Evolutionary conservation across 1,139 yeast genomes (phyloP).

Genomic region (Yamadazyma buinensis): DNA sequence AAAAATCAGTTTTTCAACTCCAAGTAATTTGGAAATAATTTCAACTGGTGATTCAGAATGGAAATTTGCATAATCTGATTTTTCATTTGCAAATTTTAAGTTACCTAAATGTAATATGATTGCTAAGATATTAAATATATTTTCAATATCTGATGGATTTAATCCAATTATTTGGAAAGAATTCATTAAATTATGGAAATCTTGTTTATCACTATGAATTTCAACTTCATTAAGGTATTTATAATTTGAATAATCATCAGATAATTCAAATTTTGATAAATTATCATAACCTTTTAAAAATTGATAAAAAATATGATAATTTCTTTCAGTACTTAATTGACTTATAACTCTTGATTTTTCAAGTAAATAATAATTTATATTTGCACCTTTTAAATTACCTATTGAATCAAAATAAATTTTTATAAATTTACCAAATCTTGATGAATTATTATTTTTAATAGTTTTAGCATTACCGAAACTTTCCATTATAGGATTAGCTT

Average conservation of each 20-base stretch:
- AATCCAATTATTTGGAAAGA: slow-evolving; percentile 80
- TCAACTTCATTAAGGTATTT: slow-evolving; percentile 50
- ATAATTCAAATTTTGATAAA: slow-evolving; percentile 46
- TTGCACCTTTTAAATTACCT: slow-evolving; percentile 80
- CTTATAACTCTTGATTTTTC: slow-evolving; percentile 93
- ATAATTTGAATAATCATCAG: slow-evolving; percentile 43
- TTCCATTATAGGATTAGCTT: slow-evolving; percentile 94
- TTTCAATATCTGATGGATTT: slow-evolving; percentile 47
- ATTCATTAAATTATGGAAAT: slow-evolving; percentile 55
- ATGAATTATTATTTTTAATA: slow-evolving; percentile 88
- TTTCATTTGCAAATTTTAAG: slow-evolving; percentile 65
- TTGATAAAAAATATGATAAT: slow-evolving; percentile 92
- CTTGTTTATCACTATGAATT: slow-evolving; percentile 53
- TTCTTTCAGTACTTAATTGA: slow-evolving; percentile 75
- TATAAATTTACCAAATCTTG: slow-evolving; percentile 95
- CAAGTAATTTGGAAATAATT: slow-evolving; percentile 58
- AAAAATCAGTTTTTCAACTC: slow-evolving; percentile 57
- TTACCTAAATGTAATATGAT: slow-evolving; percentile 85
- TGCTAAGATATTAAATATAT: slow-evolving; percentile 67
- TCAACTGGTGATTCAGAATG: slow-evolving; percentile 52
- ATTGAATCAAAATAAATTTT: slow-evolving; percentile 72
- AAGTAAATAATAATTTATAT: slow-evolving; percentile 88
- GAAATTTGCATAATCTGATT: slow-evolving; percentile 78
- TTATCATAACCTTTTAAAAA: slow-evolving; percentile 65
- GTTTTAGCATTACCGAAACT: slow-evolving; percentile 98